Percentiles rank a stretch among this genome's conserved stretches.
phyloP scores from a whole-genome alignment of 2,329 filamentous ascomycete genomes.

The Exophiala oligosperma region DNA sequence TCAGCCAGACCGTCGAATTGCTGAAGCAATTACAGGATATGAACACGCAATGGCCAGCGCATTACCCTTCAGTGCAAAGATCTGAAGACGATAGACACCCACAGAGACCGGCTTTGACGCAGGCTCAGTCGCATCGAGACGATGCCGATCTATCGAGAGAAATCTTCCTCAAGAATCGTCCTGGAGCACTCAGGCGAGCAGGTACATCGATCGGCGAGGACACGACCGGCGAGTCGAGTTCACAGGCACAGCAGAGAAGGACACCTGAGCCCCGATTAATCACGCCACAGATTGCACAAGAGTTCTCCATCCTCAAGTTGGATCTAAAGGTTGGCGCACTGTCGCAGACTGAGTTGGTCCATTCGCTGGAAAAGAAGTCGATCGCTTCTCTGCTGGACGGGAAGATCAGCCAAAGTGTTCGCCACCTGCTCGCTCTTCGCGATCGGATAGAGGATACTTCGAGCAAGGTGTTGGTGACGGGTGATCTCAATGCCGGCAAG shows the following conservation, averaged over 20 bases:
- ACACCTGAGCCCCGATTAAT: constrained; percentile 76
- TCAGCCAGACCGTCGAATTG: constrained; percentile 81
- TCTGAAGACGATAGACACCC: constrained; percentile 43
- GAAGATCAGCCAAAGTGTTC: constrained; percentile 90
- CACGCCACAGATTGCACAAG: constrained; percentile 87
- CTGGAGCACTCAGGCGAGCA: constrained; percentile 64
- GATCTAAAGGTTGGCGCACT: constrained; percentile 87
- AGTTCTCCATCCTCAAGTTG: constrained; percentile 93
- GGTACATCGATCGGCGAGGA: constrained; percentile 67
- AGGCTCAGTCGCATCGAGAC: constrained; percentile 38
- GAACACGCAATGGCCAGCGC: constrained; percentile 89
- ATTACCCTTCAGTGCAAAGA: constrained; percentile 83
- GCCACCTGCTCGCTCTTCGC: constrained; percentile 80
- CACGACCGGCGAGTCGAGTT: constrained; percentile 68
- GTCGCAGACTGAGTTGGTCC: constrained; percentile 86
- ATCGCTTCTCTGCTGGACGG: constrained; percentile 89
- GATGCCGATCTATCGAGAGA: constrained; percentile 33
- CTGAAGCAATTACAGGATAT: constrained; percentile 81
- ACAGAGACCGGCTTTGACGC: constrained; percentile 37
- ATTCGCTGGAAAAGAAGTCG: constrained; percentile 89
- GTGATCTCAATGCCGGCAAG: constrained; percentile 95
- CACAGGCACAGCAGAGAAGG: constrained; percentile 38
- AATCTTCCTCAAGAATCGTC: constrained; percentile 34
- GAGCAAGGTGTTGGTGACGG: constrained; percentile 94
- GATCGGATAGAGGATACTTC: constrained; percentile 97